These are phyloP conservation scores for Pharnaceum exiguum DNA, from an alignment of 148 eudicot genomes.

Conservation along the genomic window DNA sequence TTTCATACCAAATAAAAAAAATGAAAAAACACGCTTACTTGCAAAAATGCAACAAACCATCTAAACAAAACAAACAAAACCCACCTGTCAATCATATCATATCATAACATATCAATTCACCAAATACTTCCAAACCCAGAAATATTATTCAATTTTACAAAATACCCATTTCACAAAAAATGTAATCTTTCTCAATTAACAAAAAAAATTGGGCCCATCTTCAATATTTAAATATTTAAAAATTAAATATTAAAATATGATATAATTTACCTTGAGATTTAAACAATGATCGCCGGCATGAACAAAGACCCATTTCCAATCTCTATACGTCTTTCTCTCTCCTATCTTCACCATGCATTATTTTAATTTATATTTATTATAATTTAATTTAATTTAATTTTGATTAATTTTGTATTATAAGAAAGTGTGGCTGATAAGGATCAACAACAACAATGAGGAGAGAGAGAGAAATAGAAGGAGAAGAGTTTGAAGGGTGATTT, in stretches of 20 bases:
- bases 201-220: conserved; percentile 4
- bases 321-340: conserved; percentile 2
- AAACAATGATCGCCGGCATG: conserved; percentile 4
- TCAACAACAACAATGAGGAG: background rate
- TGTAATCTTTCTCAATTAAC: background rate
- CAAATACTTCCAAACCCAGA: conserved; percentile 10
- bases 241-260: background rate
- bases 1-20: too few relatives aligned
- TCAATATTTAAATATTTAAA: background rate
- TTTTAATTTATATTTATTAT: background rate
- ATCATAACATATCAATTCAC: too few relatives aligned
- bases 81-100: too few relatives aligned
- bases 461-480: background rate
- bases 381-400: background rate
- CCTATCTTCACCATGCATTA: conserved; percentile 14
- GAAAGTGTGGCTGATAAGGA: background rate
- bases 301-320: background rate
- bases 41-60: conserved; percentile 15
- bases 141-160: too few relatives aligned
- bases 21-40: conserved; percentile 20
- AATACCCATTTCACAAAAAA: background rate
- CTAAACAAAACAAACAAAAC: conserved; percentile 8
- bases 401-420: background rate
- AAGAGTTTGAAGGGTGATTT: background rate
- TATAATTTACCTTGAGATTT: conserved; percentile 7